Base-by-base conservation (phyloP, 345 rosid genomes). In the Eucalyptus sp. region DNA sequence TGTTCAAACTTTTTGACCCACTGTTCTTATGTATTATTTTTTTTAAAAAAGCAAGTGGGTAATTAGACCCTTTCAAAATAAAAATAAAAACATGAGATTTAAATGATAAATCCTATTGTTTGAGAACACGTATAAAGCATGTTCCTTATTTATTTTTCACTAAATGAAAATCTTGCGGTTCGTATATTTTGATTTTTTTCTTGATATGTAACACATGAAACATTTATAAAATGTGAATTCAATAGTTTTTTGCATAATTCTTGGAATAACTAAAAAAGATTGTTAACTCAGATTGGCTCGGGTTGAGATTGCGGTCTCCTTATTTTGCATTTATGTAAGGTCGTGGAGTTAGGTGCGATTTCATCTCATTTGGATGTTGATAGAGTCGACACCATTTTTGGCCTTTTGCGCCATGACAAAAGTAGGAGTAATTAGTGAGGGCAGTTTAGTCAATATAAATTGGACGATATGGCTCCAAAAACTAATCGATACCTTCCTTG, bases 51-150 rank as follows among this genome's bases (percentile, higher is more conserved):
- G 84, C 48, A 76, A 71, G 81, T 6, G 24, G 29, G 15, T 20
- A 76, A 76, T 76, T 76, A 20, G 43, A 37, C 48, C 10, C 83
- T 37, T 3, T 2, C 8, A 10, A 52, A 18, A 52, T 33, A 68
- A 76, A 68, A n/a, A 7, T 7, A 52, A 33, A 37, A 5, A 5
- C 6, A 0, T 76, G 13, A 20, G 3, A 20, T 41, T 20, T 22
- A 41, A 20, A 37, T 10, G 15, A 41, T 41, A 41, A 76, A 41
- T 41, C 1, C 4, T 10, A 20, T 11, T 10, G 1, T 41, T 22
- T 3, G 29, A 41, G 2, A 41, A 22, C 5, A 2, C 13, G 0
- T 29, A 27, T 27, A 62, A 0, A 29, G 66, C 0, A 0, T 56
- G 6, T 56, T 56, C 29, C 9, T 29, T 8, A 24, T 11, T 29